phyloP scores from a whole-genome alignment of 2,329 filamentous ascomycete species.

The Colletotrichum sp. region DNA sequence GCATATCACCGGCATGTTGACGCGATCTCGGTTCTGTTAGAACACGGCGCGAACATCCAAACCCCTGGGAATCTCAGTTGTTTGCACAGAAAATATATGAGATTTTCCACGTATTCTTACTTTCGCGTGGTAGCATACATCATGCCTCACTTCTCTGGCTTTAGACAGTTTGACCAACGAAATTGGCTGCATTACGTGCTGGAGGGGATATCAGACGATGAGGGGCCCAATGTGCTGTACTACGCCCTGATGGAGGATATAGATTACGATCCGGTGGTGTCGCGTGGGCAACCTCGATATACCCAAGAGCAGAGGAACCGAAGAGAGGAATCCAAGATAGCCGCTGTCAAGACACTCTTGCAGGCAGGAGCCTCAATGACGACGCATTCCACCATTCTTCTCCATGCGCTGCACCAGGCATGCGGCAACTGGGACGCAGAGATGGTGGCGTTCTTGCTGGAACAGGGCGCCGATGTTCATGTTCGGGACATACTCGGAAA shows the following conservation, averaged over 20 bases:
- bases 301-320: background rate
- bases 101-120: too few species aligned
- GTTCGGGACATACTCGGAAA: background rate
- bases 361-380: background rate
- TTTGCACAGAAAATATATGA: too few species aligned
- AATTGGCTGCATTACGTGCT: too few species aligned
- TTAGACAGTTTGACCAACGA: too few species aligned
- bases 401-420: background rate
- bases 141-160: too few species aligned
- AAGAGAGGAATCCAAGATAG: background rate
- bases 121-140: too few species aligned
- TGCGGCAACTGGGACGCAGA: background rate
- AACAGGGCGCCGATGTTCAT: fast-evolving
- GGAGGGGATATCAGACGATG: too few species aligned
- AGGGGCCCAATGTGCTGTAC: too few species aligned
- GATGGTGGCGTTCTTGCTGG: background rate
- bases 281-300: too few species aligned
- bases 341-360: background rate
- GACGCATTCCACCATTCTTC: background rate
- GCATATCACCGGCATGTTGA: background rate
- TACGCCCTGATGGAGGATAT: too few species aligned
- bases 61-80: too few species aligned
- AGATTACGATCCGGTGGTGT: too few species aligned
- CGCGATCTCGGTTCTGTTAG: background rate
- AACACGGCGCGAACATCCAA: background rate